Evolutionary conservation across 371 early-diverging fungal species (phyloP).

Genomic region (Mortierella sp.): DNA sequence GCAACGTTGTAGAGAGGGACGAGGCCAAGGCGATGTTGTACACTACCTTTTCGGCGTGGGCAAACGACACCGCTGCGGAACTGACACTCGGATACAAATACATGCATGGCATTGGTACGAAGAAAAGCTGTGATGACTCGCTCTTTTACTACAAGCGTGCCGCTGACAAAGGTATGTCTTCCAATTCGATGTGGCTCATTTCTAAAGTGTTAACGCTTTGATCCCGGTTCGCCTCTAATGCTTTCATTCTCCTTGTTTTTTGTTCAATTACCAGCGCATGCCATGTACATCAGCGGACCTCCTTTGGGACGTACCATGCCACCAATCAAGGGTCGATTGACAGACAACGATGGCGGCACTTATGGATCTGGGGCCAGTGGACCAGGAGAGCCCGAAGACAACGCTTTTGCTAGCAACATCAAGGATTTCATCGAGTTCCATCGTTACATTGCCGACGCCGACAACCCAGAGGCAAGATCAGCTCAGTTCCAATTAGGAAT

Average conservation of each 20-base stretch:
- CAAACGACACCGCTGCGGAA: constrained; percentile 80
- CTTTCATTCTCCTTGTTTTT: neutral
- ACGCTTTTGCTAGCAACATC: constrained; percentile 62
- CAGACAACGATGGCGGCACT: constrained; percentile 85
- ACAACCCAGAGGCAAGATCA: constrained; percentile 65
- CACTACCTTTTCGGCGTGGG: constrained; percentile 87
- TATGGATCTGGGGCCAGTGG: constrained; percentile 85
- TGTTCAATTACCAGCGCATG: constrained; percentile 65
- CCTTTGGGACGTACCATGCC: constrained; percentile 87
- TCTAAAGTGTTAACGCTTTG: neutral
- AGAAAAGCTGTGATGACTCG: constrained; percentile 83
- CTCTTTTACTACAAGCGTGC: constrained; percentile 83
- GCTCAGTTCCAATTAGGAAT: constrained; percentile 79
- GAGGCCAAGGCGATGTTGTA: constrained; percentile 82
- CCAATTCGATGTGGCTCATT: neutral
- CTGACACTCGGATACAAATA: constrained; percentile 91
- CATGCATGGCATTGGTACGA: constrained; percentile 84
- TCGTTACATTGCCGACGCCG: constrained; percentile 80
- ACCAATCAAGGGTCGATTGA: constrained; percentile 75
- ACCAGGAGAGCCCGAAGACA: constrained; percentile 26
- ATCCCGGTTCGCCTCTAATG: neutral
- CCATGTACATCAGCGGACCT: constrained; percentile 81
- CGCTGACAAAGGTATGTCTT: constrained; percentile 78
- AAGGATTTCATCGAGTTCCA: constrained; percentile 88
- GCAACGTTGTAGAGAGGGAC: constrained; percentile 73